These are phyloP conservation scores for Endothia cerciana DNA, from an alignment of 2,329 filamentous ascomycete genomes.

Conservation along the genomic window DNA sequence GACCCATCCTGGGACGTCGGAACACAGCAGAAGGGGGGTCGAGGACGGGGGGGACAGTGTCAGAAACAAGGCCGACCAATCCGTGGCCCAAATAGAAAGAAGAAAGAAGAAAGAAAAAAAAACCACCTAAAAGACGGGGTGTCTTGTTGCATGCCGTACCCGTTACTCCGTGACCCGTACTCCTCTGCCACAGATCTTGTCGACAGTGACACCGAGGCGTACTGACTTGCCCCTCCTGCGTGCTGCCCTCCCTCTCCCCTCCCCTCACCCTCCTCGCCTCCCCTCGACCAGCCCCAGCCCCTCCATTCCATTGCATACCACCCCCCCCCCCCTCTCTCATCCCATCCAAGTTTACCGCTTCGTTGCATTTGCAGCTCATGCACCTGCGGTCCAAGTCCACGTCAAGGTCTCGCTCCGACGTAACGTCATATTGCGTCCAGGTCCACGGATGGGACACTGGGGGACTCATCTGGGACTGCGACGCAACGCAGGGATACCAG, in stretches of 20 bases:
- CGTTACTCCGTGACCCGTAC: background rate
- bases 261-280: slow-evolving; percentile 1
- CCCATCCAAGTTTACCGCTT: no score
- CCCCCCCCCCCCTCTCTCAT: background rate
- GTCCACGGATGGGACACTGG: background rate
- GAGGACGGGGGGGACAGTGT: background rate
- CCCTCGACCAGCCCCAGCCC: slow-evolving; percentile 4
- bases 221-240: no score
- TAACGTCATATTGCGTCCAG: slow-evolving; percentile 29
- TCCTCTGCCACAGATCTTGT: background rate
- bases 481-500: background rate
- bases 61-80: background rate
- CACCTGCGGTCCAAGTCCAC: slow-evolving; percentile 27
- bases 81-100: no score
- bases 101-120: no score
- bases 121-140: no score
- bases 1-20: background rate
- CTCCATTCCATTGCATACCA: slow-evolving; percentile 7
- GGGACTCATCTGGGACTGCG: background rate
- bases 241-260: background rate
- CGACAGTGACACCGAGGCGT: background rate
- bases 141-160: background rate
- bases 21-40: no score
- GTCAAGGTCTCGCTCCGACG: slow-evolving; percentile 8
- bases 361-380: slow-evolving; percentile 7